Evolutionary conservation across 306 rosid species (phyloP), one percentile per base, ranked within the genome.

Genomic region (Prosopis cineraria): DNA sequence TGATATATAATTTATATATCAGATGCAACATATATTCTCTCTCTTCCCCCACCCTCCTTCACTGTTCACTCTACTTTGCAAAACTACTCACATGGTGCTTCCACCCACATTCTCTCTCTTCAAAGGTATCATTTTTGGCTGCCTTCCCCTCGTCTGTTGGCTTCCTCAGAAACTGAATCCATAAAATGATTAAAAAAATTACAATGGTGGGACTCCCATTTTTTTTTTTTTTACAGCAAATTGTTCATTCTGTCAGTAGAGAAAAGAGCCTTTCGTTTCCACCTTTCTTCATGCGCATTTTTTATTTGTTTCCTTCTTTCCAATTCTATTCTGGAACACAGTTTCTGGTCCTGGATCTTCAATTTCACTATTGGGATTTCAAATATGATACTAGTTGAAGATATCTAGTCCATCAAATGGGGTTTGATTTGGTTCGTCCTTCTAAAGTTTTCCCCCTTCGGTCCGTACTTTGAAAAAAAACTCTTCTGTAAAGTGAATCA

Each of bases 71-170:
- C 84, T 72, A 45, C 66, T 84, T 24, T 75, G 77, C 68, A 65
- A 78, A 82, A 79, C 80, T 68, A 79, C 48, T 70, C 78, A 53
- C 72, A 68, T 48, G 78, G 48, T 81, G 62, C 70, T 76, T 69
- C 63, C 50, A 37, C 75, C 80, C 76, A 73, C 59, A 2, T n/a
- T 68, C 74, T 78, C 14, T 53, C 81, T 75, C 5, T 48, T 78
- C 64, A 80, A 43, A 72, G 75, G 74, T 78, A 55, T 58, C 80
- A 48, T 29, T 81, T 33, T 36, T 48, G 13, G 8, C 70, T 73
- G 82, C 68, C 62, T 70, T 59, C 79, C 79, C 76, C 80, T 68
- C 33, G 80, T 79, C 78, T 63, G 37, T 85, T 80, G 88, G 86
- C 73, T 86, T 85, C 80, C 84, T 80, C 25, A 78, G 67, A 76